These are phyloP conservation scores for Casuarina glauca DNA, from an alignment of 306 rosid genomes.

Conservation along the genomic window DNA sequence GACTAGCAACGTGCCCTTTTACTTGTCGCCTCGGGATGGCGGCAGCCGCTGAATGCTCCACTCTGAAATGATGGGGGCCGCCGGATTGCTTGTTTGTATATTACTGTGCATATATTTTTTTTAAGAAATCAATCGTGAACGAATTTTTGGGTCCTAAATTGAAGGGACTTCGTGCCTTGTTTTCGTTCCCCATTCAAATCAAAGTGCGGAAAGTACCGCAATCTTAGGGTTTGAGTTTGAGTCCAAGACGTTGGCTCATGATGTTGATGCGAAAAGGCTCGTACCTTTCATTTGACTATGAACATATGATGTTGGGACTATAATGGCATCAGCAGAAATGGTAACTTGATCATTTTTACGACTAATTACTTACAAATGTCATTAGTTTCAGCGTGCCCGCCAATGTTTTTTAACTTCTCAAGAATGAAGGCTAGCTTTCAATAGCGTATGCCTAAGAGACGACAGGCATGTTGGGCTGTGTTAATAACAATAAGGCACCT, in stretches of 20 bases:
- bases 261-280: constrained; percentile 15
- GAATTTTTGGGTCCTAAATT: not conserved
- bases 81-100: too few relatives aligned
- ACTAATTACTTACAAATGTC: constrained; percentile 21
- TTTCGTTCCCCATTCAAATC: not conserved
- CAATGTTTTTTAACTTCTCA: not conserved
- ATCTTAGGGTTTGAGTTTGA: constrained; percentile 3
- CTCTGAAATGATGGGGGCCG: too few relatives aligned
- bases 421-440: not conserved
- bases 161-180: not conserved
- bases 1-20: not conserved
- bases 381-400: constrained; percentile 32
- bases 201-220: constrained; percentile 6
- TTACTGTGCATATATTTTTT: too few relatives aligned
- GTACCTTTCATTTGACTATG: not conserved
- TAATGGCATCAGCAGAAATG: constrained; percentile 6
- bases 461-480: not conserved
- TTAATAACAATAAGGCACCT: not conserved
- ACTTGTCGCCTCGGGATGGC: too few relatives aligned
- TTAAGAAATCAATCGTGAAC: not conserved
- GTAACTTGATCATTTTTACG: constrained; percentile 7
- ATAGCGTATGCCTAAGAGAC: not conserved
- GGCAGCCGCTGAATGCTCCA: too few relatives aligned
- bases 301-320: not conserved
- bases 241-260: not conserved